Conservation (phyloP, 345 rosid genomes). For the Ceriops tagal region DNA sequence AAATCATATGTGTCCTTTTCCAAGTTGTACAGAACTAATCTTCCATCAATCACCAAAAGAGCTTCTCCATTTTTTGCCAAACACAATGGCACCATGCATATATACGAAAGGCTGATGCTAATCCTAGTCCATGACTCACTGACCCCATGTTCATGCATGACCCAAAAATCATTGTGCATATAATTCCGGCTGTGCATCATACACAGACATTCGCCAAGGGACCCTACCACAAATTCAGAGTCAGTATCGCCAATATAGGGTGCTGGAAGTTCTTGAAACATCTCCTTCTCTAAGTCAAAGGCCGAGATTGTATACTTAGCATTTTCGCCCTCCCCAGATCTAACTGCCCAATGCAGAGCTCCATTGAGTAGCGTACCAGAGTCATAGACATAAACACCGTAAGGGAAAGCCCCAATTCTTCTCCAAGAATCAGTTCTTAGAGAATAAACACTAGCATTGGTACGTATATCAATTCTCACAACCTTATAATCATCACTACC, state of each 20-base stretch:
- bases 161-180: constrained; percentile 14
- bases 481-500: constrained; percentile 33
- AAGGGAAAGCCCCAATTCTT: neutral
- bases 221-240: neutral
- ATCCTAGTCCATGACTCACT: constrained; percentile 31
- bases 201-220: constrained; percentile 1
- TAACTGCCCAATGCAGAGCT: constrained; percentile 10
- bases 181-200: neutral
- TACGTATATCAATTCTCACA: neutral
- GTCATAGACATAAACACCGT: neutral
- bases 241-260: neutral
- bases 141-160: constrained; percentile 9
- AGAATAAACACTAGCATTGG: constrained; percentile 6
- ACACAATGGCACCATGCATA: constrained; percentile 44
- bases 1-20: constrained; percentile 16
- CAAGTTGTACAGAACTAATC: constrained; percentile 37
- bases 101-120: constrained; percentile 24
- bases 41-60: constrained; percentile 42
- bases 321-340: neutral
- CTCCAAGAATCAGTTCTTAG: neutral
- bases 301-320: neutral
- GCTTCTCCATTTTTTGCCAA: constrained; percentile 25
- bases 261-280: neutral
- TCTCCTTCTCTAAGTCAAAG: constrained; percentile 1
- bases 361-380: constrained; percentile 8